These are phyloP conservation scores for Boletus reticulatus DNA, from an alignment of 768 basidiomycete species.

Conservation along the genomic window DNA sequence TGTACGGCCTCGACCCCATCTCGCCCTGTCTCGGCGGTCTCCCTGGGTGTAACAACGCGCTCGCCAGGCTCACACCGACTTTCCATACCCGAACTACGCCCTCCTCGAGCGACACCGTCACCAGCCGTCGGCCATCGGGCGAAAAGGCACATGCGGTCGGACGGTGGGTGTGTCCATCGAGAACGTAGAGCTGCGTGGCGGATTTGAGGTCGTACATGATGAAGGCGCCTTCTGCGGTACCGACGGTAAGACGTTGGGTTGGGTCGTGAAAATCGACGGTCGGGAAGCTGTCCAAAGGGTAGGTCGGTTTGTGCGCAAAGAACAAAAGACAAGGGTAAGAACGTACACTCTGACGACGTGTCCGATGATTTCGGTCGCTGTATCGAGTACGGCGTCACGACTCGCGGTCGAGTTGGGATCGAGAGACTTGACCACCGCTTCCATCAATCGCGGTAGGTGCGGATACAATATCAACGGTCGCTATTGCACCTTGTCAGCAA, in stretches of 20 bases:
- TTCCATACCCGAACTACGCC: conserved; percentile 91
- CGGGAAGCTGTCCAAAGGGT: conserved; percentile 60
- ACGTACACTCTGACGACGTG: conserved; percentile 91
- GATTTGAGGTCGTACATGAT: conserved; percentile 97
- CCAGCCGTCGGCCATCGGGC: conserved; percentile 86
- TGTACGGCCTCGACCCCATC: conserved; percentile 81
- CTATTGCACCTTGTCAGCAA: conserved; percentile 34
- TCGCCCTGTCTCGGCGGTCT: conserved; percentile 89
- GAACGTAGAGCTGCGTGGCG: conserved; percentile 89
- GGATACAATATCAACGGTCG: conserved; percentile 83
- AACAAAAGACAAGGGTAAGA: neutral
- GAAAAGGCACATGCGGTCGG: conserved; percentile 89
- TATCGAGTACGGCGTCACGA: conserved; percentile 83
- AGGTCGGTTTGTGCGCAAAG: neutral
- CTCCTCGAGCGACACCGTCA: conserved; percentile 86
- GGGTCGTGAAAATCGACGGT: conserved; percentile 90
- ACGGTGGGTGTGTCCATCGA: conserved; percentile 84
- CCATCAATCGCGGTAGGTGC: conserved; percentile 81
- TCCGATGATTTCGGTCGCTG: conserved; percentile 91
- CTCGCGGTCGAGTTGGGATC: conserved; percentile 82
- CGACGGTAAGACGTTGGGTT: conserved; percentile 87
- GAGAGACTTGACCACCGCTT: conserved; percentile 94
- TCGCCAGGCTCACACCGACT: conserved; percentile 84
- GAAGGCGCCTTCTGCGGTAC: conserved; percentile 91
- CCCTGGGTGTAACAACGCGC: conserved; percentile 81